Evolutionary conservation across 2,329 filamentous ascomycete species (phyloP), one percentile per base, ranked within the genome.

Genomic region (Fusarium anthophilum): DNA sequence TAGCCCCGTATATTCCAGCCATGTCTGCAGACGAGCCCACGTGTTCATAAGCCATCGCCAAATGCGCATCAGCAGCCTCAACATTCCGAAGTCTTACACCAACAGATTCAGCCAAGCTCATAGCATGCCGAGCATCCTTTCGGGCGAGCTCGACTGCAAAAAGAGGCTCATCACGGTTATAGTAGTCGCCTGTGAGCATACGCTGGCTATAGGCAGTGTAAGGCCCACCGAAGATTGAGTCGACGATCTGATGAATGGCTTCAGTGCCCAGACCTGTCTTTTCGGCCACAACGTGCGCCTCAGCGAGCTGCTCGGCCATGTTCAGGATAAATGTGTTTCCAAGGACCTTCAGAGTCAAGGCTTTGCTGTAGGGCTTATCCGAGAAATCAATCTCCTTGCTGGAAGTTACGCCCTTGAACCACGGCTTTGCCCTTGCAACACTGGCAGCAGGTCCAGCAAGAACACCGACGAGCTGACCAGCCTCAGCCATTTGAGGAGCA

Each of bases 311-410:
- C 79, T 95, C 92, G 30, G 95, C 89, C 88, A 95, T 95, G 84
- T 93, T 93, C 45, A 97, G 81, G 76, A 98, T 88, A 80, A 98
- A 95, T 0, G 93, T 94, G 82, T 98, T 98, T 65, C 95, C 95
- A 15, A 97, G 88, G 26, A 98, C 86, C 83, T 98, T 96, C 54
- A 97, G 86, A 51, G 90, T 88, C 4, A 91, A 88, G 9, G 94
- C 91, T 60, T 90, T 90, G 59, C 92, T 89, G 55, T 91, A 91
- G 2, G 92, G 88, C 81, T 94, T 88, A 72, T 88, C 90, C 50
- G 87, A 87, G 81, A 94, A 91, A 80, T 96, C 90, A 68, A 97
- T 91, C 72, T 91, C 89, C 3, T 87, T 88, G 39, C 89, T 88
- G 5, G 91, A 89, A 78, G 92, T 93, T 22, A 96, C 93, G 62